Evolutionary conservation across 176 grass and related monocot species (phyloP).

Genomic region (Coix lacrymajobi): DNA sequence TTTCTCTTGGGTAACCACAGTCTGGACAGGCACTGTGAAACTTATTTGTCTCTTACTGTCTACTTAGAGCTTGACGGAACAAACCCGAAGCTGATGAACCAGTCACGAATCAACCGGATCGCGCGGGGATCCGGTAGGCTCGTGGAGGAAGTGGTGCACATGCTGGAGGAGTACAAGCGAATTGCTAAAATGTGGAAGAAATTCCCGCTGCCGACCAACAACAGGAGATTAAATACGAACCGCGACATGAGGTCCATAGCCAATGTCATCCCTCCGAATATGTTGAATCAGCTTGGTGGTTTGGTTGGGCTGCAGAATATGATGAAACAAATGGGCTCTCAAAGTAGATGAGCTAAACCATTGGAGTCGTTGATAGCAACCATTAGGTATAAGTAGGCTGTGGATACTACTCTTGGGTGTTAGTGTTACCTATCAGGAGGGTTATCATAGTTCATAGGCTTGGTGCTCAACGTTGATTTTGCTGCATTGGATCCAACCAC

Average conservation of each 20-base stretch:
- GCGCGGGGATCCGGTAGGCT: constrained; percentile 59
- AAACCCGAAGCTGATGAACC: constrained; percentile 77
- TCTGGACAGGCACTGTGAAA: neutral
- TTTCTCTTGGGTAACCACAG: neutral
- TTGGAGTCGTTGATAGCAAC: constrained; percentile 27
- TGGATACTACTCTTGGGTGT: neutral
- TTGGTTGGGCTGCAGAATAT: constrained; percentile 49
- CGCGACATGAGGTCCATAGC: constrained; percentile 48
- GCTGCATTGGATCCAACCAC: neutral
- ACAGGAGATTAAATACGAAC: constrained; percentile 30
- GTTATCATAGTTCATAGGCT: neutral
- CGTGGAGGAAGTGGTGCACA: constrained; percentile 58
- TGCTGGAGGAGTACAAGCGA: constrained; percentile 80
- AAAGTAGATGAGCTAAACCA: constrained; percentile 33
- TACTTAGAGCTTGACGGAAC: constrained; percentile 75
- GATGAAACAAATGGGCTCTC: constrained; percentile 67
- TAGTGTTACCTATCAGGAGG: too few species aligned
- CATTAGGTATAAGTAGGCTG: neutral
- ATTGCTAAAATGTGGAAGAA: constrained; percentile 80
- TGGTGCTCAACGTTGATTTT: neutral
- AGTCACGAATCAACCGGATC: constrained; percentile 55
- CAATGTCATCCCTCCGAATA: constrained; percentile 54
- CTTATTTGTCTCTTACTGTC: neutral
- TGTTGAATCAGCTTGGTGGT: constrained; percentile 82
- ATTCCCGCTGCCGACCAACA: constrained; percentile 44